A percentile compares a stretch with the other conserved stretches of the same genome.
These are phyloP conservation scores for Salvia hispanica DNA, from an alignment of 257 asterid species.

Conservation along the genomic window DNA sequence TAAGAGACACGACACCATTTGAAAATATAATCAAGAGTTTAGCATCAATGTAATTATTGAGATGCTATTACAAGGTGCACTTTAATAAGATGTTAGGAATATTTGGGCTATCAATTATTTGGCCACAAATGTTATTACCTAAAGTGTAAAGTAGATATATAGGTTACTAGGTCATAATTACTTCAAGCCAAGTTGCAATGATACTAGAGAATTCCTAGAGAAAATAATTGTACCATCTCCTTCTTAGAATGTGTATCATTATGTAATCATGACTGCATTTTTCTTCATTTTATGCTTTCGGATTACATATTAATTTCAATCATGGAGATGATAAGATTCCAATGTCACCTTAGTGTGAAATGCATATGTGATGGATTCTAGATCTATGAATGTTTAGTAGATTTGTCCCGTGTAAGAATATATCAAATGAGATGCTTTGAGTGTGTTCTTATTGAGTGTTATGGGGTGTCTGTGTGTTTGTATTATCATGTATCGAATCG, in stretches of 20 bases:
- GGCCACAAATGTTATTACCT: slow-evolving; percentile 20
- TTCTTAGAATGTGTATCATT: slow-evolving; percentile 3
- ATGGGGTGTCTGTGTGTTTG: no score
- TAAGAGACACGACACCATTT: slow-evolving; percentile 40
- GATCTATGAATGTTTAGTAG: background rate
- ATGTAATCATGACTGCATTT: slow-evolving; percentile 6
- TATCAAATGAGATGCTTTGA: background rate
- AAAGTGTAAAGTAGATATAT: background rate
- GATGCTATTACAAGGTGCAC: slow-evolving; percentile 21
- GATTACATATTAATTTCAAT: background rate
- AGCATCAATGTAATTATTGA: slow-evolving; percentile 36
- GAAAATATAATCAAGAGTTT: slow-evolving; percentile 30
- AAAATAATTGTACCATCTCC: slow-evolving; percentile 19
- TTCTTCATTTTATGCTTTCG: background rate
- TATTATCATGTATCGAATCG: no score
- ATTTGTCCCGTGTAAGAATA: background rate
- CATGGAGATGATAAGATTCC: background rate
- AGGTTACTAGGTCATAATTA: slow-evolving; percentile 19
- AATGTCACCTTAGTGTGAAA: background rate
- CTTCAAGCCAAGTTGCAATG: slow-evolving; percentile 32
- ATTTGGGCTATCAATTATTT: slow-evolving; percentile 22
- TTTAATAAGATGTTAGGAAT: slow-evolving; percentile 19
- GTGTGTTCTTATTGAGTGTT: background rate
- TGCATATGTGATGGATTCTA: no score
- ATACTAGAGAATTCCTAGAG: slow-evolving; percentile 14